Base-by-base conservation (phyloP, 768 basidiomycete genomes). In the Rhodotorula paludigena region DNA sequence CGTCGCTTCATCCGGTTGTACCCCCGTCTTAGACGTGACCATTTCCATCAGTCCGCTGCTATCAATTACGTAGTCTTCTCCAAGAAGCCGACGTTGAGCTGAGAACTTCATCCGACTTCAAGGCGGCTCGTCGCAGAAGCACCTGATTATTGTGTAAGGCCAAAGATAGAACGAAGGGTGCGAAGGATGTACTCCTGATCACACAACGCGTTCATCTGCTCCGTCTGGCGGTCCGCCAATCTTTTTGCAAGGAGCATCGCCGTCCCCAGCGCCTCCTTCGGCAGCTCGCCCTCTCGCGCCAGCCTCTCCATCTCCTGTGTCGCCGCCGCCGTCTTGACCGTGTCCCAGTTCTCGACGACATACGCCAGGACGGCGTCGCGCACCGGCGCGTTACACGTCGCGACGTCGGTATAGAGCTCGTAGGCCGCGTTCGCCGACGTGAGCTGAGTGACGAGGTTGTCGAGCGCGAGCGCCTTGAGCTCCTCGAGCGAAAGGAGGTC, bases 381-480 rank as follows among this genome's bases (percentile, higher is more conserved):
- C 2, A 61, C n/a, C 3, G 25, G 25, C 9, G 23, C 3, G n/a
- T 56, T 39, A 35, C 35, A 55, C 33, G 42, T 33, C 33, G 53
- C 35, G 0, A 32, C 28, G 23, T 32, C 25, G n/a, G 16, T 28
- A 54, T 39, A 54, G 32, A 68, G 51, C 42, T 63, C 61, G 57
- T n/a, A 30, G 15, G 49, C 20, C 21, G 53, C 57, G 45, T 54
- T 57, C n/a, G 41, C 4, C 44, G 42, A 14, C n/a, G 63, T 48
- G 39, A 63, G 42, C 35, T 60, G 44, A 18, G 32, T 3, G 48
- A 30, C 20, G 52, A 66, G 6, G 41, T 35, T 28, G 28, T 36
- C 20, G 53, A 66, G 53, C 28, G 64, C 64, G 49, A 66, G 45
- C 23, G 33, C 4, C 30, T n/a, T 9, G 47, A 56, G 66, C 12